Percentiles rank a stretch among this genome's conserved stretches.
Evolutionary conservation across 306 rosid genomes (phyloP).

Genomic region (Chamaecrista fasciculata): DNA sequence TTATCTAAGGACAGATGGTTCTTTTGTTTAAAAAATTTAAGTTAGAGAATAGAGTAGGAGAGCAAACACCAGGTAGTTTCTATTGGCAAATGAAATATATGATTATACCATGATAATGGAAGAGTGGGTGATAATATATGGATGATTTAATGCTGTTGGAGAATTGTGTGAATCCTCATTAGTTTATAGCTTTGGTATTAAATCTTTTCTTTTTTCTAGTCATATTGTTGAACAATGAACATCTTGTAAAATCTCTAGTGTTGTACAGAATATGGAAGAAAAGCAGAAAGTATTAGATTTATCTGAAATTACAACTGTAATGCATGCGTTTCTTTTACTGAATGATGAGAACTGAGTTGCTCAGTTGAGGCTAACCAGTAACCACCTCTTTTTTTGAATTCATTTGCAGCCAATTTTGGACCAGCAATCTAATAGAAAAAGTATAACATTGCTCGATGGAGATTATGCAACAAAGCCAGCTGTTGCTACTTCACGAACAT

Average conservation of each 20-base stretch:
- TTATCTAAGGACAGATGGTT: neutral
- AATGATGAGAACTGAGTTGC: slow-evolving; percentile 3
- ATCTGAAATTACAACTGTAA: neutral
- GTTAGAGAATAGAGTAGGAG: slow-evolving; percentile 1
- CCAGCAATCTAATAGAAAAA: slow-evolving; percentile 28
- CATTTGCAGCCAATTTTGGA: slow-evolving; percentile 38
- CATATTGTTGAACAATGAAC: neutral
- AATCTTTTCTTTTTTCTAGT: neutral
- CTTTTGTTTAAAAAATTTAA: neutral
- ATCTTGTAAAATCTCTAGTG: neutral
- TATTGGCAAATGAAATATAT: slow-evolving; percentile 2
- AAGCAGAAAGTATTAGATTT: neutral
- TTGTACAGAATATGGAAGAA: neutral
- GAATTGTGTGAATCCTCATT: neutral
- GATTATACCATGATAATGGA: neutral
- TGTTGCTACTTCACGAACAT: slow-evolving; percentile 31
- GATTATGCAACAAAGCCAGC: slow-evolving; percentile 38
- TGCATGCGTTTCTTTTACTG: neutral
- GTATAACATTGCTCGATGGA: slow-evolving; percentile 32
- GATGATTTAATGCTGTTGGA: slow-evolving; percentile 2
- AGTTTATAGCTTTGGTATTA: neutral
- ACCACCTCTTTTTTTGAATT: slow-evolving; percentile 1
- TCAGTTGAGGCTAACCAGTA: slow-evolving; percentile 23
- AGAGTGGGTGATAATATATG: neutral
- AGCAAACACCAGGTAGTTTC: neutral